A percentile compares a stretch with the other conserved stretches of the same genome.
These are phyloP conservation scores for Pulicaria dysenterica DNA, from an alignment of 129 eudicot genomes.

Conservation along the genomic window DNA sequence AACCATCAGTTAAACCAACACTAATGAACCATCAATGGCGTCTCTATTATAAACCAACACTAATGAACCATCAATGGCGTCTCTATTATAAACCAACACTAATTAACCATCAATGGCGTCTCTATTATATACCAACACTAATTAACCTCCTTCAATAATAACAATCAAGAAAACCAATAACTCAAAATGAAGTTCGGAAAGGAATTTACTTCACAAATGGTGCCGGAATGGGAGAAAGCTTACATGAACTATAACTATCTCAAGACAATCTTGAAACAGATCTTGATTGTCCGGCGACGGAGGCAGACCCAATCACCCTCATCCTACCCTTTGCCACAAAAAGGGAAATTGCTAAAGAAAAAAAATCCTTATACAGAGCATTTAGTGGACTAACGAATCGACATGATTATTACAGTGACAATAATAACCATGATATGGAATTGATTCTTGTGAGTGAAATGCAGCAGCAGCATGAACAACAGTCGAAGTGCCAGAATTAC, in stretches of 20 bases:
- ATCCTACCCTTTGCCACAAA: not conserved
- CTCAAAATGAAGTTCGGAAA: conserved; percentile 62
- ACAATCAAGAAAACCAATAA: not conserved
- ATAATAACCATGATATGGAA: conserved; percentile 30
- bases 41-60: too few species aligned
- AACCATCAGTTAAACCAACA: too few species aligned
- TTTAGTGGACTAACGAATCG: conserved; percentile 62
- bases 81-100: too few species aligned
- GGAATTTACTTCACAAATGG: conserved; percentile 64
- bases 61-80: too few species aligned
- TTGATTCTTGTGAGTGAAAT: conserved; percentile 42
- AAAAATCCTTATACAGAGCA: conserved; percentile 49
- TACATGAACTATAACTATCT: conserved; percentile 64
- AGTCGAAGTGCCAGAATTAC: conserved; percentile 18
- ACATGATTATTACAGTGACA: not conserved
- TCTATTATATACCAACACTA: not conserved
- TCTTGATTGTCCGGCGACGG: conserved; percentile 30
- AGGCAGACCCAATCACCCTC: conserved; percentile 19
- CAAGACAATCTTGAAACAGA: conserved; percentile 47
- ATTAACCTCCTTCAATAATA: not conserved
- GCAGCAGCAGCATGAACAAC: not conserved
- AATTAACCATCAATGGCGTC: conserved; percentile 18
- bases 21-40: too few species aligned
- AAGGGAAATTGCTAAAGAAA: conserved; percentile 26
- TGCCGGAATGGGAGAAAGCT: conserved; percentile 68